Conservation (phyloP, 1,139 yeast species). For the Magnusiomyces tetraspermus region DNA sequence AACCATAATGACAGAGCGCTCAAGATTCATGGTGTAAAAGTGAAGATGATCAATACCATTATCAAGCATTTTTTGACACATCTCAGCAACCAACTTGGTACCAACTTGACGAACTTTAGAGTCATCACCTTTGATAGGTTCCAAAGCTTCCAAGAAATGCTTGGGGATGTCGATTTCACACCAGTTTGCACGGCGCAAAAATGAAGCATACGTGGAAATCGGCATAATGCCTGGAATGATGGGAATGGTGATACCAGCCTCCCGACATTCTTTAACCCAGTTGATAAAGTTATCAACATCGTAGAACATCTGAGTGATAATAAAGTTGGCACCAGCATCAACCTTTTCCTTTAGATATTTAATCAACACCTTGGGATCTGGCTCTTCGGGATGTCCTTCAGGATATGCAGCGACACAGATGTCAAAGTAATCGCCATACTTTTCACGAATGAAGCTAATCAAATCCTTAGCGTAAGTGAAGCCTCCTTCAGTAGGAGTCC, state of each 20-base stretch:
- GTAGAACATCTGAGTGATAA: constrained; percentile 88
- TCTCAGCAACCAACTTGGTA: constrained; percentile 67
- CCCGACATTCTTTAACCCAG: constrained; percentile 72
- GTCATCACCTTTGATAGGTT: constrained; percentile 86
- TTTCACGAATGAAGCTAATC: constrained; percentile 59
- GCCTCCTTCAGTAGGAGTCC: constrained; percentile 51
- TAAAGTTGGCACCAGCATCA: constrained; percentile 88
- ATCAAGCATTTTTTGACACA: constrained; percentile 66
- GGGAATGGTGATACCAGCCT: constrained; percentile 71
- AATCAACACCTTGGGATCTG: constrained; percentile 47
- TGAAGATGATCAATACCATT: constrained; percentile 84
- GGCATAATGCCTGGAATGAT: constrained; percentile 99
- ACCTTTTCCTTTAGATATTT: constrained; percentile 72
- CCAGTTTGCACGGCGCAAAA: constrained; percentile 90
- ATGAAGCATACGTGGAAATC: constrained; percentile 85
- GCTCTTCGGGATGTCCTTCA: constrained; percentile 94
- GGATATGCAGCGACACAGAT: constrained; percentile 94
- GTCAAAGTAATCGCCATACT: constrained; percentile 70
- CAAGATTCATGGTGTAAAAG: constrained; percentile 93
- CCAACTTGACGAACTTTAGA: constrained; percentile 80
- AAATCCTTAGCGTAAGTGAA: constrained; percentile 74
- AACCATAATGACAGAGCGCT: constrained; percentile 81
- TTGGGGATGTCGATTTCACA: constrained; percentile 74
- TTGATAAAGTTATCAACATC: constrained; percentile 74
- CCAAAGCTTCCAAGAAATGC: constrained; percentile 59